Evolutionary conservation across 2,329 filamentous ascomycete species (phyloP).

Genomic region (Raffaelea arxii): DNA sequence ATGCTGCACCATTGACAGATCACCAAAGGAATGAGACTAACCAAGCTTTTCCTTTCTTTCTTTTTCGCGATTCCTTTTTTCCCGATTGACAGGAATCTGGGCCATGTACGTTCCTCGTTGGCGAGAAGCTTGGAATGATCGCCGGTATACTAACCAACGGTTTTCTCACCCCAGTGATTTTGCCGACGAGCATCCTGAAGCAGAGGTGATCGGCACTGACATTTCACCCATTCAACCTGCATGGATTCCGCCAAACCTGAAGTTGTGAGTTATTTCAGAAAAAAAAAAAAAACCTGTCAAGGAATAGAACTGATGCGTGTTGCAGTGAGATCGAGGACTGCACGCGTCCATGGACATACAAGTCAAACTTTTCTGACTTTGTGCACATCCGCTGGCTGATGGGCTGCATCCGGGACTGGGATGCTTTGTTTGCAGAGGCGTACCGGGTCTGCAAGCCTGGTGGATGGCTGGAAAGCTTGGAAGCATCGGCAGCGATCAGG

Average conservation of each 20-base stretch:
- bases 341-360: slow-evolving; percentile 37
- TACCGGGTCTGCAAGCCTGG: slow-evolving; percentile 42
- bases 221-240: slow-evolving; percentile 46
- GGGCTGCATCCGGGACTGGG: slow-evolving; percentile 43
- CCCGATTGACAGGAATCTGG: slow-evolving; percentile 26
- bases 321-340: slow-evolving; percentile 49
- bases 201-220: slow-evolving; percentile 41
- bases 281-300: too few relatives aligned
- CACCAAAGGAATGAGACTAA: not conserved
- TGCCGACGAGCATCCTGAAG: slow-evolving; percentile 31
- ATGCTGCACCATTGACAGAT: not conserved
- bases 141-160: not conserved
- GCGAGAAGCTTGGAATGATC: not conserved
- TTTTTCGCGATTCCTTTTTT: not conserved
- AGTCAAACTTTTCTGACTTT: slow-evolving; percentile 39
- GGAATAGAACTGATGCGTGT: not conserved
- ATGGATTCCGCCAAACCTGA: slow-evolving; percentile 44
- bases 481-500: slow-evolving; percentile 9
- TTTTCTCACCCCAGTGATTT: slow-evolving; percentile 32
- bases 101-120: slow-evolving; percentile 18
- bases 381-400: slow-evolving; percentile 45
- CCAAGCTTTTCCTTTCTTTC: too few relatives aligned
- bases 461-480: slow-evolving; percentile 22
- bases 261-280: slow-evolving; percentile 23
- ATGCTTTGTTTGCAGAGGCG: slow-evolving; percentile 35